Conservation (phyloP, 2,329 filamentous ascomycete genomes). For the Talaromyces sp. region DNA sequence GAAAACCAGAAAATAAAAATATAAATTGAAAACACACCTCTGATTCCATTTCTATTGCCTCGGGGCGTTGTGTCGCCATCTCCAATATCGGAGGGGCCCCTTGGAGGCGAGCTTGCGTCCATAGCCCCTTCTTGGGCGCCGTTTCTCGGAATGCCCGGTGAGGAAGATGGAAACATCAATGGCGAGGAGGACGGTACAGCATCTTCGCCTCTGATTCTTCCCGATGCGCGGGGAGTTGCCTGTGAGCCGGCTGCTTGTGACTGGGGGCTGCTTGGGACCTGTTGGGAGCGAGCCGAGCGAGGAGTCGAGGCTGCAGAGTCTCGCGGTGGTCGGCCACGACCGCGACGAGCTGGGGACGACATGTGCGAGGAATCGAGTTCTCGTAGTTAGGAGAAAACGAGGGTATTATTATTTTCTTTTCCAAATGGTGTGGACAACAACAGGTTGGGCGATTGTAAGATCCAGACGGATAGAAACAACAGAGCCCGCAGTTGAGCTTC, state of each 20-base stretch:
- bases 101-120: constrained; percentile 45
- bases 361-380: constrained; percentile 16
- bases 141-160: constrained; percentile 44
- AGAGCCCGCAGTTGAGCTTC: background rate
- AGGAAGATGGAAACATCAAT: constrained; percentile 63
- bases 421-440: background rate
- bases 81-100: constrained; percentile 32
- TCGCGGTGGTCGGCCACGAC: constrained; percentile 35
- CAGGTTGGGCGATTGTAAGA: background rate
- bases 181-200: constrained; percentile 66
- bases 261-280: constrained; percentile 28
- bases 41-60: constrained; percentile 27
- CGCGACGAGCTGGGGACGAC: constrained; percentile 38
- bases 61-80: constrained; percentile 40
- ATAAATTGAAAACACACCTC: constrained; percentile 27
- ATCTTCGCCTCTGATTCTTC: constrained; percentile 33
- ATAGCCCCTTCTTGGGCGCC: constrained; percentile 35
- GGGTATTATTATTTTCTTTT: background rate
- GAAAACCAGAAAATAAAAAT: background rate
- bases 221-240: constrained; percentile 42
- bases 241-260: constrained; percentile 16
- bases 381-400: background rate
- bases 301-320: constrained; percentile 36
- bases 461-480: background rate
- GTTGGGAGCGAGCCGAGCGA: constrained; percentile 26